phyloP scores from a whole-genome alignment of 1,284 basidiomycete genomes.

The Cerrena zonata region DNA sequence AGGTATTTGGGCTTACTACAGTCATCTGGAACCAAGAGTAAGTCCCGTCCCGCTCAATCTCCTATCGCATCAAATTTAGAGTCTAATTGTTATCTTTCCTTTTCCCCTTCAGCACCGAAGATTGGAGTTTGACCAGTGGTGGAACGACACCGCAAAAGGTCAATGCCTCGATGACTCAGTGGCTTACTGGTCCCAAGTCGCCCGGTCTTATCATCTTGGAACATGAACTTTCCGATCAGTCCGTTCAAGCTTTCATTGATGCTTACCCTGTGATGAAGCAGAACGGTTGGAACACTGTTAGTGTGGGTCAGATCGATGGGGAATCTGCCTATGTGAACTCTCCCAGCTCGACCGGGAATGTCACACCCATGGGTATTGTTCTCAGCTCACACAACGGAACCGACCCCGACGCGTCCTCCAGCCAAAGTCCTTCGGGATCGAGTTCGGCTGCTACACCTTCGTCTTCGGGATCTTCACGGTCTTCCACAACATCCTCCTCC shows the following conservation, averaged over 20 bases:
- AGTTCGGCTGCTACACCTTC: background rate
- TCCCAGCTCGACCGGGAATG: slow-evolving; percentile 18
- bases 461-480: background rate
- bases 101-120: slow-evolving; percentile 45
- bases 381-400: background rate
- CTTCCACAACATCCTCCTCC: background rate
- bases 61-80: background rate
- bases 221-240: slow-evolving; percentile 67
- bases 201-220: slow-evolving; percentile 79
- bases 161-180: slow-evolving; percentile 42
- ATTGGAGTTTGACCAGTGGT: slow-evolving; percentile 54
- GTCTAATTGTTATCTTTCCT: slow-evolving; percentile 1
- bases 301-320: slow-evolving; percentile 46
- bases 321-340: slow-evolving; percentile 55
- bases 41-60: slow-evolving; percentile 15
- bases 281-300: slow-evolving; percentile 64
- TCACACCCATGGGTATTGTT: slow-evolving; percentile 15
- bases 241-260: slow-evolving; percentile 65
- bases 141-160: slow-evolving; percentile 40
- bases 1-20: slow-evolving; percentile 64
- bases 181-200: slow-evolving; percentile 58
- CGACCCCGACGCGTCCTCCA: background rate
- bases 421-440: background rate
- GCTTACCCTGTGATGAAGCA: slow-evolving; percentile 59
- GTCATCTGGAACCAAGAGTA: slow-evolving; percentile 81